Base-by-base conservation (phyloP, 768 basidiomycete species). In the Austroboletus festivus region DNA sequence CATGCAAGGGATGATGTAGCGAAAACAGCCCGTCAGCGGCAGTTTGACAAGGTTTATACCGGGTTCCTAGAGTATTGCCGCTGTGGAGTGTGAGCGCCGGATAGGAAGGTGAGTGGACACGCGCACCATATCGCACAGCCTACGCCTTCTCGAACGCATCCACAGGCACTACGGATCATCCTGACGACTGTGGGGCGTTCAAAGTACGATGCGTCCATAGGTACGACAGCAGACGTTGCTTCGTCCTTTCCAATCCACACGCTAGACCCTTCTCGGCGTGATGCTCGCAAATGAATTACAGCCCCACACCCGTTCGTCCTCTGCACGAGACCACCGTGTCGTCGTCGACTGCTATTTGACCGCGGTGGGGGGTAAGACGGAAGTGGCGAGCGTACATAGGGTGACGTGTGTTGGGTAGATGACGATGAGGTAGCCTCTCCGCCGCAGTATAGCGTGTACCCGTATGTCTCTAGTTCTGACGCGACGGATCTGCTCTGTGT, bases 121-220 rank as follows among this genome's bases (percentile, higher is more conserved):
- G 65, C 75, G 59, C 44, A 74, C 80, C 81, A 85, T 38, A 73
- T 72, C 3, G 76, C 72, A 66, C 85, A 88, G 18, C 82, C 85
- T 10, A 88, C 71, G 5, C 83, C 84, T 62, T 86, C 83, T 28
- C 81, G 75, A 33, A 81, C 62, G 56, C 85, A 88, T 13, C 85
- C 83, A 54, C 85, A 87, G 3, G 78, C 67, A 52, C 76, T 80
- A 51, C 70, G 71, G 47, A 77, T 69, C 62, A 79, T 76, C 62
- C 74, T 75, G 33, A 76, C 73, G 16, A 75, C 68, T 13, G 72
- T 68, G 12, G 68, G 54, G 28, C 74, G 65, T 53, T 81, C 79
- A 60, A 86, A 83, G 64, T 86, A 86, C 11, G 63, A 65, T 5
- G 78, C 56, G 48, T 84, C 79, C 56, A 88, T 70, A 3, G 72